A percentile compares a stretch with the other conserved stretches of the same genome.
These are phyloP conservation scores for Botryotinia globosa DNA, from an alignment of 2,329 filamentous ascomycete species.

Conservation along the genomic window DNA sequence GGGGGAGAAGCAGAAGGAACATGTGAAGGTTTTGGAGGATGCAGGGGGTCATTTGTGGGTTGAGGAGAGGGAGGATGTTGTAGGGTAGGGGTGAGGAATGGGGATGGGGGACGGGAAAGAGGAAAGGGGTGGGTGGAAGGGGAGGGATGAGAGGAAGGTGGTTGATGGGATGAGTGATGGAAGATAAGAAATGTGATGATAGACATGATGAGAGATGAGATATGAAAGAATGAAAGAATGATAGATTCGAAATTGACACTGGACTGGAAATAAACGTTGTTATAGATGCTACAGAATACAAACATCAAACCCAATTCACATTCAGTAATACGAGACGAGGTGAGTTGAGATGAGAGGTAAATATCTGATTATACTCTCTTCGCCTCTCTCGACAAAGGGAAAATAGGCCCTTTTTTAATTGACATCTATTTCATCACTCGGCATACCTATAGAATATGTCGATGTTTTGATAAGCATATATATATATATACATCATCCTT, in stretches of 20 bases:
- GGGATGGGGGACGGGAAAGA: neutral
- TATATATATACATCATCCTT: no score
- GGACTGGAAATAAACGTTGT: neutral
- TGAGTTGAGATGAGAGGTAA: no score
- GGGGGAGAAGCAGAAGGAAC: slow-evolving; percentile 47
- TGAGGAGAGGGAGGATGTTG: slow-evolving; percentile 41
- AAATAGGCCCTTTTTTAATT: no score
- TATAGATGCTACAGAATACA: no score
- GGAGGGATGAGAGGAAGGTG: no score
- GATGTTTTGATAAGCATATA: no score
- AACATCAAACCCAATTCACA: no score
- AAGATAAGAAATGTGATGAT: neutral
- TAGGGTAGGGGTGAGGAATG: neutral
- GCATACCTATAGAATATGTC: no score
- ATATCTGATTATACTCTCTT: no score
- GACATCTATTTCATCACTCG: no score
- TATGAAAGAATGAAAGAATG: neutral
- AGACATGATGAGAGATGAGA: neutral
- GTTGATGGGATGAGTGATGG: neutral
- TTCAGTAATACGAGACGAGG: no score
- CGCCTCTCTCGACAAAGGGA: no score
- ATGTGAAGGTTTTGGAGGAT: slow-evolving; percentile 53
- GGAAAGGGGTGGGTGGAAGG: neutral
- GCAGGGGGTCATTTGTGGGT: slow-evolving; percentile 60
- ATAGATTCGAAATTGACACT: neutral